These are phyloP conservation scores for Botryotinia globosa DNA, from an alignment of 2,329 filamentous ascomycete genomes.

Conservation along the genomic window DNA sequence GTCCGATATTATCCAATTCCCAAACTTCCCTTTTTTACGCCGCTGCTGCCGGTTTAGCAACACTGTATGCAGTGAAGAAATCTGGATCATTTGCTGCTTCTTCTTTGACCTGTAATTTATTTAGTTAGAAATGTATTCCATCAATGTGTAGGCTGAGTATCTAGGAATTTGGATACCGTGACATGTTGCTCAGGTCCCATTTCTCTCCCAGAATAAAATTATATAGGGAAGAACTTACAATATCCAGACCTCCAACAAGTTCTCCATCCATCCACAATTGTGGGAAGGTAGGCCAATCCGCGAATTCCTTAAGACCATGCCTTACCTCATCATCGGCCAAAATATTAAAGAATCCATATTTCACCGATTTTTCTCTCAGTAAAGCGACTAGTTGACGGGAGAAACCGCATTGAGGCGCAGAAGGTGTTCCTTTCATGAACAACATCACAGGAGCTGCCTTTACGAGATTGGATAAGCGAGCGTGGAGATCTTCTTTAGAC, in stretches of 20 bases:
- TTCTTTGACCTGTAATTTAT: conserved; percentile 72
- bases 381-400: conserved; percentile 83
- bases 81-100: conserved; percentile 80
- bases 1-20: not conserved
- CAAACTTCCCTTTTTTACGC: not conserved
- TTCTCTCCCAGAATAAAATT: not conserved
- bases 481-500: conserved; percentile 81
- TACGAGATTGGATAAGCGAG: conserved; percentile 77
- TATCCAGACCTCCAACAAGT: conserved; percentile 89
- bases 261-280: conserved; percentile 92
- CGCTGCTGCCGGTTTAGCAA: conserved; percentile 20
- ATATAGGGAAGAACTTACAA: conserved; percentile 59
- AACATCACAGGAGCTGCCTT: conserved; percentile 97
- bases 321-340: conserved; percentile 95
- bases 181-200: not conserved
- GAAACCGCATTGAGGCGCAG: conserved; percentile 85
- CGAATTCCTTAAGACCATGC: conserved; percentile 92
- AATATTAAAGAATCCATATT: conserved; percentile 99
- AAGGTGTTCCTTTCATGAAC: conserved; percentile 97
- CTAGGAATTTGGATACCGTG: not conserved
- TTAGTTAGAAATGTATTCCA: conserved; percentile 15
- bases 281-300: conserved; percentile 98
- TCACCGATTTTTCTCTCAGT: conserved; percentile 82
- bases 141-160: not conserved
- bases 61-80: conserved; percentile 73